Conservation (phyloP, 495 filamentous ascomycete genomes). For the Neurospora sp. region DNA sequence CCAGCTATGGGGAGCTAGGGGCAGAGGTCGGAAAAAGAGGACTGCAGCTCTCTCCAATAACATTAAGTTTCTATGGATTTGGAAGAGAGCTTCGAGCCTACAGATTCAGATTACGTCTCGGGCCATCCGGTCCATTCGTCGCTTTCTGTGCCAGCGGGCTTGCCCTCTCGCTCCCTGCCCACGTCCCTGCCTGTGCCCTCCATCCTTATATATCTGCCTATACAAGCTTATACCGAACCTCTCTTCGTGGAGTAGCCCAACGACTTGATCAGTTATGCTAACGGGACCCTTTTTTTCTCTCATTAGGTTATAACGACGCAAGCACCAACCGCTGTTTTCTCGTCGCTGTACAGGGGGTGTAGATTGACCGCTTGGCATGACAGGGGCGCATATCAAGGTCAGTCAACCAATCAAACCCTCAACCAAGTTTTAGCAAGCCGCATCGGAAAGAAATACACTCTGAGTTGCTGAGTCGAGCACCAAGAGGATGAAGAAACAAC, state of each 20-base stretch:
- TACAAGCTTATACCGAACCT: not conserved
- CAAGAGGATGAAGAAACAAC: not conserved
- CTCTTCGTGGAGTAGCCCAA: not conserved
- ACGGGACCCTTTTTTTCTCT: conserved; percentile 3
- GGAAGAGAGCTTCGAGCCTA: not conserved
- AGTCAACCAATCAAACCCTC: conserved; percentile 22
- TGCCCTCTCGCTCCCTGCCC: not conserved
- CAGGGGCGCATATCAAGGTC: conserved; percentile 18
- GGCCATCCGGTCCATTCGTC: not conserved
- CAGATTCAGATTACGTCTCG: not conserved
- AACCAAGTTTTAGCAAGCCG: conserved; percentile 14
- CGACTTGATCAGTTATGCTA: conserved; percentile 6
- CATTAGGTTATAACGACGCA: conserved; percentile 7
- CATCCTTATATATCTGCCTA: not conserved
- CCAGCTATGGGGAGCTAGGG: not conserved
- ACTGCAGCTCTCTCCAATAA: not conserved
- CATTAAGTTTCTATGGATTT: not conserved
- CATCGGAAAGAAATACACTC: not conserved
- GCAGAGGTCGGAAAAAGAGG: conserved; percentile 1
- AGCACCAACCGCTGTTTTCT: not conserved
- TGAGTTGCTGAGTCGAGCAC: not conserved
- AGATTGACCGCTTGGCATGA: conserved; percentile 21
- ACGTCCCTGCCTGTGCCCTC: not conserved
- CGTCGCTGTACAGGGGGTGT: conserved; percentile 15
- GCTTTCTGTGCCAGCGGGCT: not conserved